Percentiles rank a stretch among this genome's conserved stretches.
Evolutionary conservation across 805 yeast species (phyloP).

Genomic region (Yamadazyma sp.): DNA sequence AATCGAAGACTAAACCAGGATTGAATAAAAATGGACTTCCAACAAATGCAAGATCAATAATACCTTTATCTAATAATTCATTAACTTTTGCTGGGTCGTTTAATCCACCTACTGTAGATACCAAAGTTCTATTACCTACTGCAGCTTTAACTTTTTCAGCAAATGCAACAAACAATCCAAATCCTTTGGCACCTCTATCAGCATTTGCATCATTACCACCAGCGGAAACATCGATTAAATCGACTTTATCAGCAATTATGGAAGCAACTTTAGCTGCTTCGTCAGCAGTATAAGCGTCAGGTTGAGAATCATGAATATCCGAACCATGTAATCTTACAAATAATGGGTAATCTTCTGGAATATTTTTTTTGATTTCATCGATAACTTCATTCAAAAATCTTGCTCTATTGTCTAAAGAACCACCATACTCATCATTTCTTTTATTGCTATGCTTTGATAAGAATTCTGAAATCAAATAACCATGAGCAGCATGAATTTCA

Average conservation of each 20-base stretch:
- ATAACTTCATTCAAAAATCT: slow-evolving; percentile 48
- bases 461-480: slow-evolving; percentile 52
- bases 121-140: slow-evolving; percentile 39
- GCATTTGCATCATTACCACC: slow-evolving; percentile 45
- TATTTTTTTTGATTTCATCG: slow-evolving; percentile 38
- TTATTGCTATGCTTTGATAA: slow-evolving; percentile 44
- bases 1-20: slow-evolving; percentile 48
- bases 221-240: slow-evolving; percentile 52
- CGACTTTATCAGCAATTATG: slow-evolving; percentile 39
- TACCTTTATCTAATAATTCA: slow-evolving; percentile 37
- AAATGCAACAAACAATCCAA: slow-evolving; percentile 35
- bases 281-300: slow-evolving; percentile 40
- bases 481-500: slow-evolving; percentile 66
- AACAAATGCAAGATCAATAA: slow-evolving; percentile 46
- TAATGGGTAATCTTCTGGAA: slow-evolving; percentile 43
- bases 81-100: slow-evolving; percentile 30
- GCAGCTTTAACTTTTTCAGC: slow-evolving; percentile 41
- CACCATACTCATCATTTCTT: slow-evolving; percentile 65
- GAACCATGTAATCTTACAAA: slow-evolving; percentile 47
- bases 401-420: slow-evolving; percentile 55
- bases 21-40: slow-evolving; percentile 46
- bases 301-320: slow-evolving; percentile 38
- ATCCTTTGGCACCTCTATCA: slow-evolving; percentile 19
- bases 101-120: slow-evolving; percentile 50
- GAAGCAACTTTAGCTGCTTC: slow-evolving; percentile 43